Base-by-base conservation (phyloP, 1,284 basidiomycete species). In the Laetiporus sulphureus region DNA sequence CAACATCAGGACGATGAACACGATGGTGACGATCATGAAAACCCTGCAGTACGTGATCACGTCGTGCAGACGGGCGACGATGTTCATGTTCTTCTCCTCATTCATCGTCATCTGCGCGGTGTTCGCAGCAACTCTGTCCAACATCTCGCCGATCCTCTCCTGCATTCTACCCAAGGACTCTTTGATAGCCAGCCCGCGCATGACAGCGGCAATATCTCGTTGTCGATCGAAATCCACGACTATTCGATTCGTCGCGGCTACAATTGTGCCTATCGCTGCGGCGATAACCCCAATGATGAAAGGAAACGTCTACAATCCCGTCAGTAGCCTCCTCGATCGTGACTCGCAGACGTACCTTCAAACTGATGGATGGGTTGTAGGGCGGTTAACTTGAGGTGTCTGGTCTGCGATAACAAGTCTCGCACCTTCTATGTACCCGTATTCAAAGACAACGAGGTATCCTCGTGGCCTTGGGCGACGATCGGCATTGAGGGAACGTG, bases 111-210 rank as follows among this genome's bases (percentile, higher is more conserved):
- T 25, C 24, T 37, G 36, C 5, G 36, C 36, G n/a, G 18, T 5
- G 36, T 37, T 37, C n/a, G 23, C 24, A 6, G 36, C 24, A 6
- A 37, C n/a, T 4, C n/a, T 24, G 36, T 37, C 36, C 10, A 37
- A 6, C 5, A 24, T 27, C 11, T 10, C 36, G 5, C 18, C 24
- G 23, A 16, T 22, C 24, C 19, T 37, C 7, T 13, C 18, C 23
- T 15, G 13, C 36, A 37, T 37, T 13, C 27, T 13, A 10, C 15
- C 16, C 36, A 37, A 10, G 13, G 12, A 5, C 8, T 37, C 10
- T 5, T 27, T 8, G 23, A 37, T 10, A 13, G 12, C 18, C 5
- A 37, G 36, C 16, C 19, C 22, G n/a, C 24, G 12, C 11, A 37
- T 37, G 10, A 37, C 11, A 4, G 15, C 6, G 10, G 22, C 23